Evolutionary conservation across 2,329 filamentous ascomycete species (phyloP).

Genomic region (Hypoxylon sp.): DNA sequence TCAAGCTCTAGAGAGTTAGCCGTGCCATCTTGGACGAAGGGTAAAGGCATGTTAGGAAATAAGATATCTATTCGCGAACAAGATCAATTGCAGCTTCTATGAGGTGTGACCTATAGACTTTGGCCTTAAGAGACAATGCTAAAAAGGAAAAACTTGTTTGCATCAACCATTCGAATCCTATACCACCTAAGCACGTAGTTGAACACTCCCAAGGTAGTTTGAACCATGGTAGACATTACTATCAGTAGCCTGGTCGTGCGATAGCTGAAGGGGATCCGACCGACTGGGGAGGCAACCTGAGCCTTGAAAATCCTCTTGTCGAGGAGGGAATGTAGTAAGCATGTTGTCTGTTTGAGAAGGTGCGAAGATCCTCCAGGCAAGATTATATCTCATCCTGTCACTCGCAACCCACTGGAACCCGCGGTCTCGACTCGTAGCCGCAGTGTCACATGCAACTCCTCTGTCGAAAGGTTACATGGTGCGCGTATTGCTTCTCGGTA

Average conservation of each 20-base stretch:
- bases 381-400: constrained; percentile 7
- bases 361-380: constrained; percentile 1
- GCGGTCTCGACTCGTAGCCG: constrained; percentile 9
- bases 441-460: constrained; percentile 1
- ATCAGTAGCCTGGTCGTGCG: background rate
- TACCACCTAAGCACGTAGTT: background rate
- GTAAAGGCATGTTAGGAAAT: background rate
- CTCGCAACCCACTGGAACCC: constrained; percentile 6
- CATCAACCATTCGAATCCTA: background rate
- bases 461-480: constrained; percentile 28
- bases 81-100: background rate
- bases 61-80: background rate
- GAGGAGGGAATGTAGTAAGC: constrained; percentile 27
- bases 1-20: background rate
- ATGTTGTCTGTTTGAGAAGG: constrained; percentile 13
- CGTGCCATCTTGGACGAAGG: background rate
- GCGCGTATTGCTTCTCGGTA: constrained; percentile 5
- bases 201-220: background rate
- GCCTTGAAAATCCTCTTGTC: constrained; percentile 3
- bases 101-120: background rate
- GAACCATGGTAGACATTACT: background rate
- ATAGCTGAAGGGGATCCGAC: constrained; percentile 4
- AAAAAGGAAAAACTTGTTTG: background rate
- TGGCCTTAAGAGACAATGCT: background rate
- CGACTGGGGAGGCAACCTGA: background rate